Evolutionary conservation across 2,329 filamentous ascomycete species (phyloP).

Genomic region (Penicillium sp.): DNA sequence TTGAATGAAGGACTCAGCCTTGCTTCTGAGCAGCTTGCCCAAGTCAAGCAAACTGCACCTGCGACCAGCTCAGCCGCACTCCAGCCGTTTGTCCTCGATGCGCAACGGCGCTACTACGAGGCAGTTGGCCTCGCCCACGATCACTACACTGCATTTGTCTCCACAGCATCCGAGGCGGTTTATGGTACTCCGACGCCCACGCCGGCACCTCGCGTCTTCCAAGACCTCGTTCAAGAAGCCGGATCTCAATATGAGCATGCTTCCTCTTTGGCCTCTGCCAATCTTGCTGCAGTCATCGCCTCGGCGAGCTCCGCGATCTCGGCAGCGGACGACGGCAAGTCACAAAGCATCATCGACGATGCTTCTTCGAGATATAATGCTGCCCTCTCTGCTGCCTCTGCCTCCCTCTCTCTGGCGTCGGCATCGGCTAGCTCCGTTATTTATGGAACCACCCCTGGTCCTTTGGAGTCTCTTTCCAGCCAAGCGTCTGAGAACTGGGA

Average conservation of each 20-base stretch:
- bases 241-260: conserved; percentile 36
- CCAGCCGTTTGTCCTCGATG: conserved; percentile 54
- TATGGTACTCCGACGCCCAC: conserved; percentile 57
- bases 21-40: conserved; percentile 68
- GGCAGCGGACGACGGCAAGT: conserved; percentile 32
- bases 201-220: conserved; percentile 26
- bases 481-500: conserved; percentile 62
- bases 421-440: conserved; percentile 42
- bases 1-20: conserved; percentile 65
- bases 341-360: conserved; percentile 39
- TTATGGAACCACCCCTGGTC: conserved; percentile 44
- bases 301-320: conserved; percentile 40
- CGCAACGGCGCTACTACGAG: conserved; percentile 69
- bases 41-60: conserved; percentile 54
- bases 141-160: conserved; percentile 70
- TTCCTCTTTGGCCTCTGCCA: conserved; percentile 38
- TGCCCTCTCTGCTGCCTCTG: conserved; percentile 44
- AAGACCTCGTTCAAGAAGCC: conserved; percentile 34
- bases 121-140: conserved; percentile 73
- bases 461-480: conserved; percentile 48
- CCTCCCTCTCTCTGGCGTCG: conserved; percentile 38
- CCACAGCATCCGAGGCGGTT: conserved; percentile 65
- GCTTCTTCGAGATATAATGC: conserved; percentile 45
- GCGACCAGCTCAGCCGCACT: conserved; percentile 57
- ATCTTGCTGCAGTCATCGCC: conserved; percentile 38